A percentile compares a stretch with the other conserved stretches of the same genome.
Evolutionary conservation across 345 rosid genomes (phyloP).

Genomic region (Cochlearia excelsa): DNA sequence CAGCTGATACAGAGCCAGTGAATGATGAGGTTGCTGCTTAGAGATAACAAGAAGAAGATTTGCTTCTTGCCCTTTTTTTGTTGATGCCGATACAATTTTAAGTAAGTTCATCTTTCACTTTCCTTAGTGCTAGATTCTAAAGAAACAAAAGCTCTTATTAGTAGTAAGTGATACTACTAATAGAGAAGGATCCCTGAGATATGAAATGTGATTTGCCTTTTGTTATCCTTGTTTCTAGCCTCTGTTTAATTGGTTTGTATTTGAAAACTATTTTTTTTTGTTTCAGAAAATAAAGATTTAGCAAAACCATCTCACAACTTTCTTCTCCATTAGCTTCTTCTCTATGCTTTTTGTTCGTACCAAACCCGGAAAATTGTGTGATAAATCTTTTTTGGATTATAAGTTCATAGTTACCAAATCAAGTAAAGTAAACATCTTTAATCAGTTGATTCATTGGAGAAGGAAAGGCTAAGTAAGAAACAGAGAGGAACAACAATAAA

Average conservation of each 20-base stretch:
- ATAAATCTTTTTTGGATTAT: too few species aligned
- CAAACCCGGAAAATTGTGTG: too few species aligned
- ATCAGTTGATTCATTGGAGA: slow-evolving; percentile 39
- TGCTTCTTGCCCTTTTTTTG: neutral
- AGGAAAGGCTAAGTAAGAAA: slow-evolving; percentile 44
- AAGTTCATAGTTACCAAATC: too few species aligned
- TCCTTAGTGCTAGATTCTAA: too few species aligned
- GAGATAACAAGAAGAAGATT: too few species aligned
- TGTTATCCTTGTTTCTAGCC: neutral
- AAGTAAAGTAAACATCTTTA: slow-evolving; percentile 20
- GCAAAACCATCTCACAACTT: too few species aligned
- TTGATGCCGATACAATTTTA: slow-evolving; percentile 12
- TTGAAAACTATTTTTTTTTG: slow-evolving; percentile 13
- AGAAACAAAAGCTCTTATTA: neutral
- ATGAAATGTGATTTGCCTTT: slow-evolving; percentile 20
- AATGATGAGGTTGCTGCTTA: slow-evolving; percentile 57
- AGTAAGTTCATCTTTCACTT: slow-evolving; percentile 12
- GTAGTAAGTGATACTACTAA: too few species aligned
- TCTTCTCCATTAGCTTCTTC: too few species aligned
- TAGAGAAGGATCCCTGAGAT: slow-evolving; percentile 12
- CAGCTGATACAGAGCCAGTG: slow-evolving; percentile 41
- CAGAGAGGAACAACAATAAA: slow-evolving; percentile 69
- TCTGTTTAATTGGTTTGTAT: slow-evolving; percentile 22
- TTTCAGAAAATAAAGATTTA: slow-evolving; percentile 24
- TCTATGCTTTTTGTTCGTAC: too few species aligned